phyloP scores from a whole-genome alignment of 2,329 filamentous ascomycete genomes.

The Aspergillus fumigatus region DNA sequence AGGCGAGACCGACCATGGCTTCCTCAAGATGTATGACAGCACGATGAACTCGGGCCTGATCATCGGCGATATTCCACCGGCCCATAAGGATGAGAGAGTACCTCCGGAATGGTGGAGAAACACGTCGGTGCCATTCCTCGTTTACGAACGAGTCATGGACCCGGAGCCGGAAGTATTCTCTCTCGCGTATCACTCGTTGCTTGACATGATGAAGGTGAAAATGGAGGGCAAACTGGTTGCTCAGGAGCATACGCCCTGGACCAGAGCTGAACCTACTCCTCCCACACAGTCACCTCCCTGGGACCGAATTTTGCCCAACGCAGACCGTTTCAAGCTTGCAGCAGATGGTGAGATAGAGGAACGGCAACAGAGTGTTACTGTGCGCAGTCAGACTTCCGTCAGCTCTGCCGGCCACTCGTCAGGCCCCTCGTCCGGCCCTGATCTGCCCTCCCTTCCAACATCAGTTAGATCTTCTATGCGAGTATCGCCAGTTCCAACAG shows the following conservation, averaged over 20 bases:
- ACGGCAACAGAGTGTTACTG: not conserved
- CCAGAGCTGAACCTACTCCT: not conserved
- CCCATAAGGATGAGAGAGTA: slow-evolving; percentile 16
- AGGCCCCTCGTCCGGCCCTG: not conserved
- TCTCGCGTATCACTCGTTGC: slow-evolving; percentile 10
- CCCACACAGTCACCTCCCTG: slow-evolving; percentile 3
- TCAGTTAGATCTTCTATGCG: not conserved
- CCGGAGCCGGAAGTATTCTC: slow-evolving; percentile 17
- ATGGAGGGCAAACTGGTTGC: slow-evolving; percentile 3
- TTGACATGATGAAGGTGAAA: slow-evolving; percentile 7
- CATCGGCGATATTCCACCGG: slow-evolving; percentile 18
- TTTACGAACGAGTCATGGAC: slow-evolving; percentile 33
- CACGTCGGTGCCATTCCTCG: slow-evolving; percentile 21
- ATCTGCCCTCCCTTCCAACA: not conserved
- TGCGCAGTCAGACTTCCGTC: not conserved
- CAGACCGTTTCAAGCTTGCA: slow-evolving; percentile 2
- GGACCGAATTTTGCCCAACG: not conserved
- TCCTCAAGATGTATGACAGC: slow-evolving; percentile 30
- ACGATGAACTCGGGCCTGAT: slow-evolving; percentile 22
- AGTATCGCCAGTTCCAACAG: not conserved
- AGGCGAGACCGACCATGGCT: slow-evolving; percentile 19
- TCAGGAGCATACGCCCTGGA: slow-evolving; percentile 7
- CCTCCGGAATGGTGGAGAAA: slow-evolving; percentile 22
- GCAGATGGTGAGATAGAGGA: not conserved
- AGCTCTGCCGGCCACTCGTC: not conserved